A percentile compares a stretch with the other conserved stretches of the same genome.
Evolutionary conservation across 2,329 filamentous ascomycete species (phyloP).

Genomic region (Aureobasidium sp.): DNA sequence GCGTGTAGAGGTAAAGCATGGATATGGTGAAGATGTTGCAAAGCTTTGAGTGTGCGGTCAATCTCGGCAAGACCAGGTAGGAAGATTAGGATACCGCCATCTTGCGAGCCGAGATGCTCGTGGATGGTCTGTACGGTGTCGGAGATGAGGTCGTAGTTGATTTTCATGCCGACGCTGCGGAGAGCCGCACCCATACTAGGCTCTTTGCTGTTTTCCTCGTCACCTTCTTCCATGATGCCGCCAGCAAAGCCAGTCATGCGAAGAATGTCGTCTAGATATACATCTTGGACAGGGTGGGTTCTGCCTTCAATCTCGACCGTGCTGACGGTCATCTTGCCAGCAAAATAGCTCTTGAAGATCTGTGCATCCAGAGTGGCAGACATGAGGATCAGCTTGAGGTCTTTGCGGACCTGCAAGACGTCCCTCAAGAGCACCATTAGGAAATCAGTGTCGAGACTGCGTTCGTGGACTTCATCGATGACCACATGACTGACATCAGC

Average conservation of each 20-base stretch:
- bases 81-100: constrained; percentile 92
- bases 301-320: constrained; percentile 80
- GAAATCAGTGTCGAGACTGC: constrained; percentile 92
- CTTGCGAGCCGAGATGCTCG: constrained; percentile 60
- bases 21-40: constrained; percentile 59
- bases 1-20: constrained; percentile 86
- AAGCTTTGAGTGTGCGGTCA: constrained; percentile 64
- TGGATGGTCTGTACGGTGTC: constrained; percentile 79
- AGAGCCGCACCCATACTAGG: constrained; percentile 34
- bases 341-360: constrained; percentile 80
- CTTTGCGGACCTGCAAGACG: constrained; percentile 64
- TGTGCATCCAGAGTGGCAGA: constrained; percentile 88
- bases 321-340: constrained; percentile 50
- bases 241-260: constrained; percentile 64
- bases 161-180: constrained; percentile 57
- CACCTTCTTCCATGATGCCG: constrained; percentile 33
- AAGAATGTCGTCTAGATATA: constrained; percentile 82
- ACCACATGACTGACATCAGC: constrained; percentile 91
- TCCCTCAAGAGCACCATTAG: constrained; percentile 80
- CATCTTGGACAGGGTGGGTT: constrained; percentile 84
- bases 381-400: constrained; percentile 90
- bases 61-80: constrained; percentile 90
- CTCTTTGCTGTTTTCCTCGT: constrained; percentile 44
- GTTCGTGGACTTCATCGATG: constrained; percentile 94
- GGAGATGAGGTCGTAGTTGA: constrained; percentile 84